phyloP scores from a whole-genome alignment of 768 basidiomycete genomes.

The Mycena filopes region DNA sequence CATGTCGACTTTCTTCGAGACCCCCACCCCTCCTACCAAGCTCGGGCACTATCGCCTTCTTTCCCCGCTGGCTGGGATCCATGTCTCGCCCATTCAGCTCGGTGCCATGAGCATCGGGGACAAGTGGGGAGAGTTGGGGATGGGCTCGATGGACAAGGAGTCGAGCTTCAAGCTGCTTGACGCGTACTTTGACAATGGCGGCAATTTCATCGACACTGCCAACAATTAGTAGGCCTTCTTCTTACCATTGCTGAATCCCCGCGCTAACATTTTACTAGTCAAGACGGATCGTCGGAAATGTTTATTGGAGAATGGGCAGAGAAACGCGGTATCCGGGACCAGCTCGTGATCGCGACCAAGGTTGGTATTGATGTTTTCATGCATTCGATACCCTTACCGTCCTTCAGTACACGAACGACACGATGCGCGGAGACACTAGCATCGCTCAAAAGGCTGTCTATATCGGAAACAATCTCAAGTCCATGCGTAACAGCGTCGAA shows the following conservation, averaged over 20 bases:
- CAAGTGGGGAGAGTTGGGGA: conserved; percentile 43
- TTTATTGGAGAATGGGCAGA: conserved; percentile 64
- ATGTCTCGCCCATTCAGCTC: conserved; percentile 57
- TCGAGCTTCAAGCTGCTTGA: conserved; percentile 32
- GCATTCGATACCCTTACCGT: not conserved
- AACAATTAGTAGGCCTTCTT: conserved; percentile 48
- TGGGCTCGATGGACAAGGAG: conserved; percentile 33
- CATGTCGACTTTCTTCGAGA: conserved; percentile 16
- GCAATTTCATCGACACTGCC: conserved; percentile 54
- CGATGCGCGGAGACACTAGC: conserved; percentile 33
- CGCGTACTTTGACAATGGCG: conserved; percentile 29
- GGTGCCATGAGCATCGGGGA: conserved; percentile 59
- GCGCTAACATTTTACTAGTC: conserved; percentile 24
- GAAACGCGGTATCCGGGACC: conserved; percentile 52
- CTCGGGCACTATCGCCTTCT: conserved; percentile 50
- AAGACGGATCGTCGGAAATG: conserved; percentile 52
- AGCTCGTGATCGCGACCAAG: conserved; percentile 59
- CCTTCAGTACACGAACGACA: conserved; percentile 36
- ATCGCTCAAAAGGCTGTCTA: conserved; percentile 42
- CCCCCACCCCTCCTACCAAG: conserved; percentile 37
- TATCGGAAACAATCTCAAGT: conserved; percentile 56
- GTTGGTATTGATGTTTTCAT: conserved; percentile 23
- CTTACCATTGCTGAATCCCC: not conserved
- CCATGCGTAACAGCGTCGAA: conserved; percentile 49
- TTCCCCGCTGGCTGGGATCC: conserved; percentile 51